Evolutionary conservation across 2,329 filamentous ascomycete genomes (phyloP), one percentile per base, ranked within the genome.

Genomic region (Rhinocladiella mackenziei): DNA sequence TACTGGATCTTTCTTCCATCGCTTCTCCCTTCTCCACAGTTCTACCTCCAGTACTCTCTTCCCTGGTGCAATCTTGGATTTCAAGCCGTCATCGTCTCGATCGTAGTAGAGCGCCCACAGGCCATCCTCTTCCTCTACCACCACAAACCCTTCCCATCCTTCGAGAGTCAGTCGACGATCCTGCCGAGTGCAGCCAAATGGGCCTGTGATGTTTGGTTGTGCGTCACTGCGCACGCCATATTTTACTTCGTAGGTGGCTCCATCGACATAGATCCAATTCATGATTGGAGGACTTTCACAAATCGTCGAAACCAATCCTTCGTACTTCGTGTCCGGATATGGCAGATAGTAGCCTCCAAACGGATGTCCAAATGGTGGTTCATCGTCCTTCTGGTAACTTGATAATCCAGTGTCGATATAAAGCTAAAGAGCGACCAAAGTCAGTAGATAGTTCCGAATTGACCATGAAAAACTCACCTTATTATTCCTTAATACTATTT

Each of bases 201-300:
- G 83, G n/a, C 87, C 88, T 35, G 89, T 78, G 48, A 83, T 69
- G 62, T 94, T 84, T 18, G 71, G 75, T 23, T 83, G 71, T 17
- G 83, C 86, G 46, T 86, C 81, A 37, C 80, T 81, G 13, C 85
- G 78, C n/a, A 81, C 81, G 8, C 78, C 78, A 59, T 83, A 81
- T 53, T 73, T 76, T 15, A 83, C 53, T 58, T 81, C 75, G 38
- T 76, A 68, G 1, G 79, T 83, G 13, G 76, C 63, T 37, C 71
- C 72, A 59, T 84, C 78, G 17, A 78, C 73, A 57, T 81, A 85
- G 6, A 84, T 72, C 81, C 82, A 86, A 54, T 84, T 84, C 44
- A 86, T 61, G 65, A 82, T 74, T 39, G 38, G 31, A 23, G 45
- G 45, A 19, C 45, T 35, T 6, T 30, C 36, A 28, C 50, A 39